A percentile compares a stretch with the other conserved stretches of the same genome.
Evolutionary conservation across 73 alveolate genomes (phyloP).

Genomic region (Breviolum minutum): DNA sequence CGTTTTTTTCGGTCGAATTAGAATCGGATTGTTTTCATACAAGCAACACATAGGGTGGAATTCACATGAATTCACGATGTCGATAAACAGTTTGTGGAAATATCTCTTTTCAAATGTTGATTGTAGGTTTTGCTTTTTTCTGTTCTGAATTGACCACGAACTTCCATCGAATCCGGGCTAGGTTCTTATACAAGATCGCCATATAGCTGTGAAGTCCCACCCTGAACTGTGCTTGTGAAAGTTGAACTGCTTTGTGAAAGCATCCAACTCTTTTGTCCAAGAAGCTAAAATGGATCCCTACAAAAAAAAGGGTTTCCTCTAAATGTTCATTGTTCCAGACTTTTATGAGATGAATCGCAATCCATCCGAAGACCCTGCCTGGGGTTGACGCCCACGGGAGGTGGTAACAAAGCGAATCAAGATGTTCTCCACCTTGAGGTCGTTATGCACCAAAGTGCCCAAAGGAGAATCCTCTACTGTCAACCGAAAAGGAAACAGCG

Average conservation of each 20-base stretch:
- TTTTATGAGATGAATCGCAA: neutral
- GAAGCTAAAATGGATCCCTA: neutral
- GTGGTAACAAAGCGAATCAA: neutral
- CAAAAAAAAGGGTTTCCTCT: neutral
- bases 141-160: too few species aligned
- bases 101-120: too few species aligned
- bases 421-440: neutral
- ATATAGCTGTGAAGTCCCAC: too few species aligned
- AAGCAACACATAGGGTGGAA: neutral
- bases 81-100: too few species aligned
- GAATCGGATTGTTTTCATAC: neutral
- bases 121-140: too few species aligned
- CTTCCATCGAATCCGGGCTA: too few species aligned
- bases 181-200: too few species aligned
- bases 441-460: conserved; percentile 10
- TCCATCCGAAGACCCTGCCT: neutral
- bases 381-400: neutral
- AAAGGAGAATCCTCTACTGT: neutral
- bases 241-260: too few species aligned
- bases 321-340: neutral
- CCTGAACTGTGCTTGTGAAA: too few species aligned
- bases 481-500: neutral
- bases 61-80: too few species aligned
- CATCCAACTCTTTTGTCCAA: too few species aligned
- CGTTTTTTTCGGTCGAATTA: neutral